These are phyloP conservation scores for Penicillium bialowiezense DNA, from an alignment of 495 filamentous ascomycete genomes.

Conservation along the genomic window DNA sequence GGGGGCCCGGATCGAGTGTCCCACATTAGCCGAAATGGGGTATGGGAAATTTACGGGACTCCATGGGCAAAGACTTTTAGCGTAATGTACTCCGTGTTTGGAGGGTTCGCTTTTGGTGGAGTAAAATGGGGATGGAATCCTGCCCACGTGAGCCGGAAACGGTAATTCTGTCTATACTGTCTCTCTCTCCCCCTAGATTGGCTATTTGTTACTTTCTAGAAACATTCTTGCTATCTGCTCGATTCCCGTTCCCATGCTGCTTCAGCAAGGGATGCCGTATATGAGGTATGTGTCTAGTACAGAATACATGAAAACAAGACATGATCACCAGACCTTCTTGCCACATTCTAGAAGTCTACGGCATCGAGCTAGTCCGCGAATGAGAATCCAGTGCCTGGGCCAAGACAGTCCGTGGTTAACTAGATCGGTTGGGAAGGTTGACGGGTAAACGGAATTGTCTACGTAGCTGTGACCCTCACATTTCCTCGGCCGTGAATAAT, in stretches of 20 bases:
- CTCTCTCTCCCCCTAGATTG: no score
- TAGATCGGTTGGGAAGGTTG: slow-evolving; percentile 9
- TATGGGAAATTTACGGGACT: slow-evolving; percentile 24
- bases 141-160: slow-evolving; percentile 7
- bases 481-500: background rate
- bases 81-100: slow-evolving; percentile 16
- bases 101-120: slow-evolving; percentile 19
- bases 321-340: slow-evolving; percentile 16
- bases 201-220: no score
- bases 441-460: slow-evolving; percentile 2
- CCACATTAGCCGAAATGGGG: slow-evolving; percentile 24
- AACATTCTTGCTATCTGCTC: no score
- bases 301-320: background rate
- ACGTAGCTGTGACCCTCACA: slow-evolving; percentile 5
- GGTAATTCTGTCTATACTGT: background rate
- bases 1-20: slow-evolving; percentile 36
- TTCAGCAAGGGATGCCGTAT: no score
- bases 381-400: slow-evolving; percentile 20
- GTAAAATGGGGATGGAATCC: slow-evolving; percentile 9
- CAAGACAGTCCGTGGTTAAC: slow-evolving; percentile 11
- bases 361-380: slow-evolving; percentile 20
- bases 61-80: slow-evolving; percentile 19
- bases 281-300: background rate
- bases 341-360: slow-evolving; percentile 31
- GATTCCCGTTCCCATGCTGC: no score